Conservation (phyloP, 345 rosid genomes). For the Populus deltoides region DNA sequence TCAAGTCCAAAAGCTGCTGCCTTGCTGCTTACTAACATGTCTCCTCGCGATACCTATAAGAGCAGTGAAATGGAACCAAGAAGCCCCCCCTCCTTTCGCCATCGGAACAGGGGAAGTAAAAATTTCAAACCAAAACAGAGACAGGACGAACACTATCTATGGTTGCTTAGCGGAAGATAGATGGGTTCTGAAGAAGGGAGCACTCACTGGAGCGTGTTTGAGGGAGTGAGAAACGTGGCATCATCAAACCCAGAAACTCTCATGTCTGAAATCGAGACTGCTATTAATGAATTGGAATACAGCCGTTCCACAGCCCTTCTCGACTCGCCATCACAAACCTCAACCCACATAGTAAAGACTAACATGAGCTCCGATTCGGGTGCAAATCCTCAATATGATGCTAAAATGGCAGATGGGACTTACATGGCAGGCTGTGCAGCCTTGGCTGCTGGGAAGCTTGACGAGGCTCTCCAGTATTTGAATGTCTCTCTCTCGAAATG, state of each 20-base stretch:
- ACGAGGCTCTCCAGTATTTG: constrained; percentile 61
- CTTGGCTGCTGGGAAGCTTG: constrained; percentile 62
- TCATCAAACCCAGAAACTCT: constrained; percentile 50
- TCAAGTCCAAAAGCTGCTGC: too few relatives aligned
- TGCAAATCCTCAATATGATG: constrained; percentile 38
- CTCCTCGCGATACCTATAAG: not conserved
- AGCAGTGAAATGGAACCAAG: not conserved
- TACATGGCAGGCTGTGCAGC: constrained; percentile 63
- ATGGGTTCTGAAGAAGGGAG: constrained; percentile 46
- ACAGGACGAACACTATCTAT: not conserved
- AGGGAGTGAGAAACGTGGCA: constrained; percentile 41
- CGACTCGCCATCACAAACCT: constrained; percentile 36
- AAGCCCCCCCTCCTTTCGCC: not conserved
- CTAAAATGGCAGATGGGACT: constrained; percentile 55
- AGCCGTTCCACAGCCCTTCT: constrained; percentile 43
- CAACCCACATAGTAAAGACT: constrained; percentile 1
- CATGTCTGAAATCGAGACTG: constrained; percentile 60
- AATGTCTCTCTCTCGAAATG: constrained; percentile 46
- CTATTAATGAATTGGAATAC: constrained; percentile 51
- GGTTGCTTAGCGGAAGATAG: not conserved
- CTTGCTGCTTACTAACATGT: not conserved
- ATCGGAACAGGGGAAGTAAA: not conserved
- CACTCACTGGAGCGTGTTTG: constrained; percentile 44
- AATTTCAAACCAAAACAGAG: not conserved
- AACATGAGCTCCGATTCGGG: constrained; percentile 14